Evolutionary conservation across 2,329 filamentous ascomycete genomes (phyloP).

Genomic region (Trichoderma hamatum): DNA sequence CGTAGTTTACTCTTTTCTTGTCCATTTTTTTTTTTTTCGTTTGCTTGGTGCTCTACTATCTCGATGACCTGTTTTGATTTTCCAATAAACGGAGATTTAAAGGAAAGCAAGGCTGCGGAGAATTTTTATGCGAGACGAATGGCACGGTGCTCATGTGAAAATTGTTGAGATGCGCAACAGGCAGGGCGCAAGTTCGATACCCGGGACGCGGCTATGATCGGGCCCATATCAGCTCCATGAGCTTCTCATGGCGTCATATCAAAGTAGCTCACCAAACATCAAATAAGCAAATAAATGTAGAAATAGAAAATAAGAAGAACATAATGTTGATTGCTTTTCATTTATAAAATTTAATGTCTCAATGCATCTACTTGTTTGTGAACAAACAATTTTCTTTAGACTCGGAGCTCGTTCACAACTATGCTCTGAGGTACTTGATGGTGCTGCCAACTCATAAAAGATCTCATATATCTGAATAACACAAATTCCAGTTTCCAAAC

Average conservation of each 20-base stretch:
- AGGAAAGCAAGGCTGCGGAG: background rate
- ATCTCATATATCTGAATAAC: background rate
- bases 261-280: background rate
- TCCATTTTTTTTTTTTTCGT: constrained; percentile 23
- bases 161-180: background rate
- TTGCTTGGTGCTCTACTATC: background rate
- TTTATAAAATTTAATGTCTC: background rate
- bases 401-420: background rate
- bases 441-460: background rate
- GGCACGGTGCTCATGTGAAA: background rate
- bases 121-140: background rate
- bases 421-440: background rate
- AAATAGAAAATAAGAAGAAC: background rate
- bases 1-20: constrained; percentile 64
- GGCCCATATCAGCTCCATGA: background rate
- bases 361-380: background rate
- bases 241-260: constrained; percentile 15
- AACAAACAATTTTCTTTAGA: background rate
- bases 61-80: background rate
- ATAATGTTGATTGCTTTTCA: background rate
- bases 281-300: background rate
- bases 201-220: constrained; percentile 13
- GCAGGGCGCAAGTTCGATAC: constrained; percentile 2
- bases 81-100: background rate
- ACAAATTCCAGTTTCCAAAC: background rate